Percentiles rank a stretch among this genome's conserved stretches.
These are phyloP conservation scores for Geotrichum armillariae DNA, from an alignment of 1,139 yeast genomes.

Conservation along the genomic window DNA sequence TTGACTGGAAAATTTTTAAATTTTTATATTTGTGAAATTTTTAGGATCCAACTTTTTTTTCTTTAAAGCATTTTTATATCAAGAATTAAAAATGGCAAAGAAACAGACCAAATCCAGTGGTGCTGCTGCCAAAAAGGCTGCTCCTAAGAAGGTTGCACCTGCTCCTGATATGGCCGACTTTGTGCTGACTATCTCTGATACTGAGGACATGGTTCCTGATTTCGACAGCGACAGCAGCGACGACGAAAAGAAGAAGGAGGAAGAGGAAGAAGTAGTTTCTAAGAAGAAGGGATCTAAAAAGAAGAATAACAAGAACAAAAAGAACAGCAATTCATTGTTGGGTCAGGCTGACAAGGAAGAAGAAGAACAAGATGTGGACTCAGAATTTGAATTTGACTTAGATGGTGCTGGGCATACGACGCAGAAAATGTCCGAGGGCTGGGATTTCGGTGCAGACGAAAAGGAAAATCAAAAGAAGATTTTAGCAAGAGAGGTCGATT, in stretches of 20 bases:
- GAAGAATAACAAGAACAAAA: slow-evolving; percentile 30
- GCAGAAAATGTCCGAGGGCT: slow-evolving; percentile 50
- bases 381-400: slow-evolving; percentile 73
- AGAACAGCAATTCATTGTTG: slow-evolving; percentile 21
- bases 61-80: background rate
- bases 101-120: background rate
- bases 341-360: slow-evolving; percentile 35
- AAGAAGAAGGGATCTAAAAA: slow-evolving; percentile 29
- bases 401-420: slow-evolving; percentile 57
- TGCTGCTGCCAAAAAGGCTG: slow-evolving; percentile 1
- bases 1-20: background rate
- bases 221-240: slow-evolving; percentile 49
- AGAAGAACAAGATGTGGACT: slow-evolving; percentile 49
- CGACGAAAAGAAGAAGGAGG: slow-evolving; percentile 29
- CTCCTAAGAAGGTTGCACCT: background rate
- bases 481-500: slow-evolving; percentile 61
- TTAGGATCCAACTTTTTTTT: background rate
- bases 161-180: slow-evolving; percentile 43
- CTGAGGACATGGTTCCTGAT: slow-evolving; percentile 51
- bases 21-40: background rate
- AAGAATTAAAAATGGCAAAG: slow-evolving; percentile 10
- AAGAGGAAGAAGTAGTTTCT: slow-evolving; percentile 26
- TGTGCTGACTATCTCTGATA: slow-evolving; percentile 66
- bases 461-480: slow-evolving; percentile 36
- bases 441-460: slow-evolving; percentile 66